Evolutionary conservation across 2,329 filamentous ascomycete species (phyloP), one percentile per base, ranked within the genome.

Genomic region (Penicillium paneum): DNA sequence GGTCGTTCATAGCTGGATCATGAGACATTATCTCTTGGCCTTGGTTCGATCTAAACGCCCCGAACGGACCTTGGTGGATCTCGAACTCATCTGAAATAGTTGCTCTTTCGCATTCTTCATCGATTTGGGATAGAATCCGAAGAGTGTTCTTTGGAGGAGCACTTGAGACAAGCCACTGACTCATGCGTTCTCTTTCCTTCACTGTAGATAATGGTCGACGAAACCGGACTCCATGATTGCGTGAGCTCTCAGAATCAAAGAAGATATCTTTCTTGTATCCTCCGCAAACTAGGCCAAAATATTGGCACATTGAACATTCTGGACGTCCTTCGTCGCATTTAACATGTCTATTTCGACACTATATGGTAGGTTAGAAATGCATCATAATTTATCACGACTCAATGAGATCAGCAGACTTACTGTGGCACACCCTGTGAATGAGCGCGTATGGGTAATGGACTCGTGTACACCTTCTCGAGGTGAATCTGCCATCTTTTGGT

Each of bases 271-370:
- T 74, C 31, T 71, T 70, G 50, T 79, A 79, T 0, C 76, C 75
- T 24, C 68, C 71, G 49, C 76, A 79, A 0, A 45, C 24, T 1
- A 77, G 51, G 0, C 70, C 70, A 15, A 72, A 62, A 13, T 69
- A 64, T 24, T 56, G 55, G 53, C 77, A 79, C 36, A 69, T 71
- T 2, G 63, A 61, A 58, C 77, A 79, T 28, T 62, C 62, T 3
- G 76, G 77, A 7, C 68, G 71, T 5, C 67, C 64, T 55, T 78
- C 74, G 51, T 79, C 77, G 57, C 76, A 79, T 63, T 78, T 79
- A 34, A 73, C 65, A 59, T 78, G 77, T 17, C 77, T 72, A 49
- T 49, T 65, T 44, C 73, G 70, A 63, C 73, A 75, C 65, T 74
- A 48, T 52, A 10, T n/a, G 10, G 15, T 41, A 19, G 12, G 32